Evolutionary conservation across 345 rosid genomes (phyloP), one percentile per base, ranked within the genome.

Genomic region (Lepidium aucheri): DNA sequence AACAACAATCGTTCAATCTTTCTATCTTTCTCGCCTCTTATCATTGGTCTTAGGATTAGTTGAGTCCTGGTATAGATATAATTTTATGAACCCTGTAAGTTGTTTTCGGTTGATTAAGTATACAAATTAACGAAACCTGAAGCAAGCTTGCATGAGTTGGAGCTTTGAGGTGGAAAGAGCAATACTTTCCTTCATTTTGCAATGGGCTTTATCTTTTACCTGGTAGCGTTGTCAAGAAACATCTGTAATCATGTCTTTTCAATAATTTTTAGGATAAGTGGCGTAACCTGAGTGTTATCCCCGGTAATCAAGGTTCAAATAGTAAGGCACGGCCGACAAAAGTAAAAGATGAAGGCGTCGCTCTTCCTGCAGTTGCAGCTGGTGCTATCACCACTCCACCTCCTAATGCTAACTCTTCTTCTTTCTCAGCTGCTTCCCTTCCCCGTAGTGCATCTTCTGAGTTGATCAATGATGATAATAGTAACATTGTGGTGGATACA

Each of bases 271-370:
- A 94, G 99, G 99, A 94, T 68, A 94, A 94, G 68, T 94, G 97
- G 99, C 78, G 97, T 70, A 88, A 93, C 75, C 70, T 90, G 94
- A 76, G 76, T 59, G 94, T 85, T 41, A 7, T 69, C 2, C 73
- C 77, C 0, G 51, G 36, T 60, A 70, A 76, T 46, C 88, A 75
- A 74, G 81, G 81, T 60, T 61, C 76, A 32, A 75, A 79, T 69
- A 87, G 90, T 41, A 93, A 81, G 80, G 60, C 84, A 50, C 76
- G 87, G 54, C 60, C 83, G 7, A 56, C 69, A 1, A 87, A 82
- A 66, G 53, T 78, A 8, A 87, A 86, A 80, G 71, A 78, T 1
- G 74, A 60, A 49, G 51, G 58, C 32, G 53, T 30, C 14, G 17
- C 53, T 72, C 34, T 15, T 11, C 9, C 67, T 72, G 39, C 30